phyloP scores from a whole-genome alignment of 2,329 filamentous ascomycete species.

The Penicillium corylophilum region DNA sequence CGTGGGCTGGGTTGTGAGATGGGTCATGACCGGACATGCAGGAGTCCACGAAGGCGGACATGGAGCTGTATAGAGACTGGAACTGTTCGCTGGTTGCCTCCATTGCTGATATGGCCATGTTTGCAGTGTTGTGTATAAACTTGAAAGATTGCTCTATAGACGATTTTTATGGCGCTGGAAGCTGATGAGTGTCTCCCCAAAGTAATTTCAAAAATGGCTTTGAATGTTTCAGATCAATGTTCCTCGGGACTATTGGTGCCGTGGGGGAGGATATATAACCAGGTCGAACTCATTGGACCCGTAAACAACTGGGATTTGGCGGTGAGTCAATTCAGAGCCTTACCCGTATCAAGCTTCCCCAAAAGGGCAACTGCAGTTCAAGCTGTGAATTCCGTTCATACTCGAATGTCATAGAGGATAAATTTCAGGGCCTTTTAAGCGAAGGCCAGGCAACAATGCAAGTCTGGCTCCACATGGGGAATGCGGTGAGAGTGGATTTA shows the following conservation, averaged over 20 bases:
- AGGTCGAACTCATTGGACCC: not conserved
- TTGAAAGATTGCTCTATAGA: not conserved
- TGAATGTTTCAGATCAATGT: no score
- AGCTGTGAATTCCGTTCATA: not conserved
- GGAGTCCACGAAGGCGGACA: conserved; percentile 63
- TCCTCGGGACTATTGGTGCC: no score
- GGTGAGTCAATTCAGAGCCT: not conserved
- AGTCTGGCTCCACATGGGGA: not conserved
- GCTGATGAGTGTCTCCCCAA: not conserved
- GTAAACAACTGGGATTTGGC: not conserved
- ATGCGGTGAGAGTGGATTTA: not conserved
- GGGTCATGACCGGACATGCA: conserved; percentile 77
- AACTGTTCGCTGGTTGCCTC: conserved; percentile 20
- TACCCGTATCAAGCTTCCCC: not conserved
- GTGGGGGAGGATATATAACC: not conserved
- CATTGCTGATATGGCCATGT: conserved; percentile 1
- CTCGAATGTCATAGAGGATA: not conserved
- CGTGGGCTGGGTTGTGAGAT: conserved; percentile 85
- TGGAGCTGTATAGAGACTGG: conserved; percentile 53
- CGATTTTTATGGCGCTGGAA: not conserved
- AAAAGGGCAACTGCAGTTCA: not conserved
- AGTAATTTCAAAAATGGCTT: not conserved
- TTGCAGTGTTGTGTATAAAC: not conserved
- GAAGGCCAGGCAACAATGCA: not conserved
- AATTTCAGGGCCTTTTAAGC: not conserved